A percentile compares a stretch with the other conserved stretches of the same genome.
phyloP scores from a whole-genome alignment of 495 filamentous ascomycete species.

The Pyronema omphalodes region DNA sequence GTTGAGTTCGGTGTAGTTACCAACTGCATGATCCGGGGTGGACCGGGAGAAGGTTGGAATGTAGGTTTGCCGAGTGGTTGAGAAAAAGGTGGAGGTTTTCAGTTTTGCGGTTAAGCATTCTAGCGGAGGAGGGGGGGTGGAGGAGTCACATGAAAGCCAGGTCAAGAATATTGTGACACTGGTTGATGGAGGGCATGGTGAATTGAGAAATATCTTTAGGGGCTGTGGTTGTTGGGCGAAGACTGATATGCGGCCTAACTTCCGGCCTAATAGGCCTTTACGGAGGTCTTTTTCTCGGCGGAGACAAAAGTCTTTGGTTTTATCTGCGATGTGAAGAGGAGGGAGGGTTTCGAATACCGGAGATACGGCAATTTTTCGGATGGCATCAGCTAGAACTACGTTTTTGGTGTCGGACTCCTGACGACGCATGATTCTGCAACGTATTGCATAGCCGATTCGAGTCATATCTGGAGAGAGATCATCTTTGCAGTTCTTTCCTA shows the following conservation, averaged over 20 bases:
- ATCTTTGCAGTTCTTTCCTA: slow-evolving; percentile 40
- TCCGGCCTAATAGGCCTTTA: slow-evolving; percentile 60
- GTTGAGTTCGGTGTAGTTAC: slow-evolving; percentile 46
- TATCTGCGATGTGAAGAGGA: slow-evolving; percentile 44
- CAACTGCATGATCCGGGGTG: slow-evolving; percentile 34
- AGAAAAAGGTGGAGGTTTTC: slow-evolving; percentile 55
- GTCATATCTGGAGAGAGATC: slow-evolving; percentile 74
- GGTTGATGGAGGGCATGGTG: slow-evolving; percentile 23
- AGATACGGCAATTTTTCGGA: slow-evolving; percentile 55
- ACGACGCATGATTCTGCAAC: slow-evolving; percentile 33
- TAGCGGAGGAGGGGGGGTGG: slow-evolving; percentile 45
- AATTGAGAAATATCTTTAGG: slow-evolving; percentile 38
- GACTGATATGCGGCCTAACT: slow-evolving; percentile 52
- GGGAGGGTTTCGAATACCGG: slow-evolving; percentile 57
- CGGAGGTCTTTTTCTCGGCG: slow-evolving; percentile 58
- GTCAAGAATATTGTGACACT: slow-evolving; percentile 25
- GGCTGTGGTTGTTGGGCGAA: slow-evolving; percentile 56
- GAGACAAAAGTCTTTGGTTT: slow-evolving; percentile 45
- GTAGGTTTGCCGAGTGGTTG: slow-evolving; percentile 32
- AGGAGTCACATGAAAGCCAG: slow-evolving; percentile 7
- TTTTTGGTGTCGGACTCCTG: slow-evolving; percentile 10
- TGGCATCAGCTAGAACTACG: slow-evolving; percentile 30
- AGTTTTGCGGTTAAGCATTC: slow-evolving; percentile 51
- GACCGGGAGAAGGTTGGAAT: slow-evolving; percentile 35
- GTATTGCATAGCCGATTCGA: slow-evolving; percentile 54